phyloP scores from a whole-genome alignment of 1,284 basidiomycete species.

The Fomes fomentarius region DNA sequence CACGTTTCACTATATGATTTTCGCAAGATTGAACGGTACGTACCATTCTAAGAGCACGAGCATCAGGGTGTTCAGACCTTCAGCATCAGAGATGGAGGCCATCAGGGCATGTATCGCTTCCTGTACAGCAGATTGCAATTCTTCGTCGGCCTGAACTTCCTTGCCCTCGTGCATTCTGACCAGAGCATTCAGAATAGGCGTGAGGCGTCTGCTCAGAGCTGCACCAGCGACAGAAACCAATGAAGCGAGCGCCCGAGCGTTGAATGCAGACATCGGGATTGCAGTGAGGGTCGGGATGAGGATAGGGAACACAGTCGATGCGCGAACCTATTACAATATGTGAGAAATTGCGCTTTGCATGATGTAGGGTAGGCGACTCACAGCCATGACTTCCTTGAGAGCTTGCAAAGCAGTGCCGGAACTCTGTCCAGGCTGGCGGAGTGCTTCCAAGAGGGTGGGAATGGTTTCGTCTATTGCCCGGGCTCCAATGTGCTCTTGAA shows the following conservation, averaged over 20 bases:
- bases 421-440: constrained; percentile 87
- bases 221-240: constrained; percentile 93
- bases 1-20: background rate
- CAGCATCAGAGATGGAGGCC: constrained; percentile 77
- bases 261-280: constrained; percentile 93
- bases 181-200: constrained; percentile 75
- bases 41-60: constrained; percentile 89
- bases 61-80: constrained; percentile 90
- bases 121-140: constrained; percentile 72
- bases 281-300: constrained; percentile 92
- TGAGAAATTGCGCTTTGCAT: constrained; percentile 5
- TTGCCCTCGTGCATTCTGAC: constrained; percentile 64
- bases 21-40: constrained; percentile 27
- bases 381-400: constrained; percentile 92
- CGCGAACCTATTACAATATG: constrained; percentile 67
- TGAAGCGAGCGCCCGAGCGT: constrained; percentile 89
- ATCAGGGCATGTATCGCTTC: constrained; percentile 78
- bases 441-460: constrained; percentile 91
- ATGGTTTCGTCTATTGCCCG: constrained; percentile 97
- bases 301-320: constrained; percentile 96
- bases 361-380: constrained; percentile 44
- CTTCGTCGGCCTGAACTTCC: constrained; percentile 70
- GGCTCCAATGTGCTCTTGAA: constrained; percentile 89
- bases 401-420: constrained; percentile 97
- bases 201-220: constrained; percentile 85